phyloP scores from a whole-genome alignment of 2,329 filamentous ascomycete genomes.

The Shiraia bambusicola region DNA sequence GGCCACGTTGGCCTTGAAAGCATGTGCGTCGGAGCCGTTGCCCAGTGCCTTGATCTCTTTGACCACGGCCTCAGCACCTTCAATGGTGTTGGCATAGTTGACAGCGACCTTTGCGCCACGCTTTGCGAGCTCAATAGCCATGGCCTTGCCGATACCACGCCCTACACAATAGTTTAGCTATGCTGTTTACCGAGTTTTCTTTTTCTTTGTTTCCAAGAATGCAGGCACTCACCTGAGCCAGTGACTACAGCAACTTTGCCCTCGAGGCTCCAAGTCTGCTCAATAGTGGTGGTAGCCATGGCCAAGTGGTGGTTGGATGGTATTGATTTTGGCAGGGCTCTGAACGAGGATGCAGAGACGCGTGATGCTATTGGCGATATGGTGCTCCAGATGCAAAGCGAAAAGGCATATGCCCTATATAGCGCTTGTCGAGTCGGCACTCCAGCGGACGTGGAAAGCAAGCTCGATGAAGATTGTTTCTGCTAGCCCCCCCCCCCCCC shows the following conservation, averaged over 20 bases:
- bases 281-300: constrained; percentile 43
- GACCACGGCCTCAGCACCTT: constrained; percentile 67
- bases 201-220: background rate
- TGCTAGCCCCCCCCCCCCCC: constrained; percentile 21
- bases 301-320: constrained; percentile 21
- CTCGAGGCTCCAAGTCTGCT: constrained; percentile 54
- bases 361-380: constrained; percentile 18
- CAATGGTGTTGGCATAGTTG: constrained; percentile 67
- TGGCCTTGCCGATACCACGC: constrained; percentile 66
- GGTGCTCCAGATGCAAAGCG: constrained; percentile 21
- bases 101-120: constrained; percentile 67
- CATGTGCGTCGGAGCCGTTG: constrained; percentile 61
- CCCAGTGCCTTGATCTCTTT: constrained; percentile 63
- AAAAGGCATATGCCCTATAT: constrained; percentile 32
- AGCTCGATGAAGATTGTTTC: constrained; percentile 25
- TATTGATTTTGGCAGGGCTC: constrained; percentile 9
- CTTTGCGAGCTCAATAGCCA: constrained; percentile 65
- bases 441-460: constrained; percentile 28
- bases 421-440: constrained; percentile 32
- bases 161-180: constrained; percentile 43
- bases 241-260: constrained; percentile 58
- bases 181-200: background rate
- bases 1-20: constrained; percentile 69
- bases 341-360: no score
- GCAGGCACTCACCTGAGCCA: constrained; percentile 47